Evolutionary conservation across 768 basidiomycete genomes (phyloP).

Genomic region (Boletellus ananas): DNA sequence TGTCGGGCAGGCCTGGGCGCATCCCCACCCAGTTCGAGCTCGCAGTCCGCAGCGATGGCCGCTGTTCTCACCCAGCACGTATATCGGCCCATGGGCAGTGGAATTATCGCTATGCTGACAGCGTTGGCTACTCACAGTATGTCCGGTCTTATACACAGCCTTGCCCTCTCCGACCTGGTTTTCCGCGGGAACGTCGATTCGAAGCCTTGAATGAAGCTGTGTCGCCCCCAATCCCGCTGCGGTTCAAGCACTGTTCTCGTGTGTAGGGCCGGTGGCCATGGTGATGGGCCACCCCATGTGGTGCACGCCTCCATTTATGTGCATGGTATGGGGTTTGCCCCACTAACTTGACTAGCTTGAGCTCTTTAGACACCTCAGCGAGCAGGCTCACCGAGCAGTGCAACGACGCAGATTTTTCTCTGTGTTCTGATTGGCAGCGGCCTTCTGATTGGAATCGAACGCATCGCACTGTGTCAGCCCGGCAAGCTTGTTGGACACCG

Average conservation of each 20-base stretch:
- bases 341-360: no score
- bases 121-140: background rate
- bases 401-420: conserved; percentile 1
- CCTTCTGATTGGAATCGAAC: background rate
- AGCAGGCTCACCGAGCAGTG: background rate
- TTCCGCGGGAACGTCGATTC: background rate
- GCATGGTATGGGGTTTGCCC: no score
- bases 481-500: conserved; percentile 15
- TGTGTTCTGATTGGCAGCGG: background rate
- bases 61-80: no score
- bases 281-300: background rate
- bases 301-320: background rate
- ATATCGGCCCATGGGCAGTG: no score
- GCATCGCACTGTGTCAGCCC: conserved; percentile 15
- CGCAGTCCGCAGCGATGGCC: no score
- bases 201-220: background rate
- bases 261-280: background rate
- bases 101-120: background rate
- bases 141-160: conserved; percentile 3
- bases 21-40: no score
- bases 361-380: background rate
- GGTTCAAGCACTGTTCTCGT: background rate
- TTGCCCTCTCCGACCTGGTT: background rate
- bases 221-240: background rate
- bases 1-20: no score